These are phyloP conservation scores for Nicotiana attenuata DNA, from an alignment of 257 asterid species.

Conservation along the genomic window DNA sequence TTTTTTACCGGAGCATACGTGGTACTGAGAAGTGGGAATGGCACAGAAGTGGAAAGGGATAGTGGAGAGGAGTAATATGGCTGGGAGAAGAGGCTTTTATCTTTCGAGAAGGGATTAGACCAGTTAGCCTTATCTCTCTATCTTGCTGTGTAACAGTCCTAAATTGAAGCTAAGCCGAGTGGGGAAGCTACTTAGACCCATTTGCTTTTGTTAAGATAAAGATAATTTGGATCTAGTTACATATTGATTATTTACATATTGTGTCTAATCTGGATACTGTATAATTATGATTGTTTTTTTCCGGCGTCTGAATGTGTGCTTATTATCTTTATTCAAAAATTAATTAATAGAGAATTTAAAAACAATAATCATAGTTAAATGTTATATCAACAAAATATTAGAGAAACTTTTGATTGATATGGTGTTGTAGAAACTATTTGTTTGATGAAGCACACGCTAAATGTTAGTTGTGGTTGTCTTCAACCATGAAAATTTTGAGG, in stretches of 20 bases:
- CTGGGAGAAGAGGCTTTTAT: background rate
- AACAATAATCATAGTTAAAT: too few relatives aligned
- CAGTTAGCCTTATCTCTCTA: background rate
- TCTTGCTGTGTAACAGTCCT: background rate
- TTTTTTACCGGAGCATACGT: background rate
- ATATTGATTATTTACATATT: background rate
- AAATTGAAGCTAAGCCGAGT: background rate
- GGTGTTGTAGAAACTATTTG: too few relatives aligned
- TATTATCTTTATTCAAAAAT: too few relatives aligned
- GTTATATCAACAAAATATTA: too few relatives aligned
- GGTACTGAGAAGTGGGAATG: background rate
- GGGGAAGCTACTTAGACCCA: background rate
- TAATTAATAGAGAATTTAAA: too few relatives aligned
- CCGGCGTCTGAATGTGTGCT: background rate
- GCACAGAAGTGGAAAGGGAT: background rate
- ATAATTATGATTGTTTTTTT: background rate
- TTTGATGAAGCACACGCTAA: too few relatives aligned
- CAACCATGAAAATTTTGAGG: too few relatives aligned
- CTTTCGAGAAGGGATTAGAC: background rate
- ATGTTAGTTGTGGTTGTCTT: too few relatives aligned
- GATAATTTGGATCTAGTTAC: background rate
- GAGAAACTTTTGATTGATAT: too few relatives aligned
- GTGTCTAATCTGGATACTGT: background rate
- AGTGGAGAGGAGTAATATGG: background rate
- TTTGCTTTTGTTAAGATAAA: background rate